These are phyloP conservation scores for Sporopachydermia quercuum DNA, from an alignment of 805 yeast genomes.

Conservation along the genomic window DNA sequence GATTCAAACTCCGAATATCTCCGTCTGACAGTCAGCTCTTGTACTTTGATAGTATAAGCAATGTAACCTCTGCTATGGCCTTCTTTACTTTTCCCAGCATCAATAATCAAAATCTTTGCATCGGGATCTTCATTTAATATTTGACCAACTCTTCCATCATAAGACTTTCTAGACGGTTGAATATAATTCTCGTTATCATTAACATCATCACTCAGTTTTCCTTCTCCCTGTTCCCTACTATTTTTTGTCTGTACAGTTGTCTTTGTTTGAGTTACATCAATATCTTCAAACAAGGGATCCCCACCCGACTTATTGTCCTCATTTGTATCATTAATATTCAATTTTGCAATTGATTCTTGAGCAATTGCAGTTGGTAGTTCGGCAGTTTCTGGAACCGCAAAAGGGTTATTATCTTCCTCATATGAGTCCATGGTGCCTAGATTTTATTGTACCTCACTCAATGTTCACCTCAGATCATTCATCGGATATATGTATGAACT, in stretches of 20 bases:
- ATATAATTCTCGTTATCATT: background rate
- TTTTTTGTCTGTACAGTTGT: background rate
- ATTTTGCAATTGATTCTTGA: background rate
- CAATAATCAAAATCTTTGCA: constrained; percentile 37
- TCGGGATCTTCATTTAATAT: constrained; percentile 16
- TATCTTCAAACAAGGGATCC: background rate
- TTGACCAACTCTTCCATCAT: constrained; percentile 18
- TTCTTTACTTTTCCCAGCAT: constrained; percentile 79
- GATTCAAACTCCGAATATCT: constrained; percentile 89
- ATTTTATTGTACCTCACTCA: too few species aligned
- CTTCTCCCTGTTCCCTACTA: background rate
- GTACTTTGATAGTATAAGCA: constrained; percentile 56
- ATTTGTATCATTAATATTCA: background rate
- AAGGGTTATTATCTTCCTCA: constrained; percentile 1
- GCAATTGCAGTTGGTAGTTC: background rate
- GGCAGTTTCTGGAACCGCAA: background rate
- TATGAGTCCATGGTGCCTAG: background rate
- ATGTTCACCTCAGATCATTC: too few species aligned
- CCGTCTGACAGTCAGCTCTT: constrained; percentile 49
- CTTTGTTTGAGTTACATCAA: background rate
- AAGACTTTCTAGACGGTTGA: constrained; percentile 4
- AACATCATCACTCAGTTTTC: background rate
- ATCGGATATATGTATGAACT: too few species aligned
- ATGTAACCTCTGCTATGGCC: constrained; percentile 64
- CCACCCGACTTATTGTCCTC: too few species aligned